Evolutionary conservation across 192 early-diverging fungal genomes (phyloP), one percentile per base, ranked within the genome.

Genomic region (Coemansia sp.): DNA sequence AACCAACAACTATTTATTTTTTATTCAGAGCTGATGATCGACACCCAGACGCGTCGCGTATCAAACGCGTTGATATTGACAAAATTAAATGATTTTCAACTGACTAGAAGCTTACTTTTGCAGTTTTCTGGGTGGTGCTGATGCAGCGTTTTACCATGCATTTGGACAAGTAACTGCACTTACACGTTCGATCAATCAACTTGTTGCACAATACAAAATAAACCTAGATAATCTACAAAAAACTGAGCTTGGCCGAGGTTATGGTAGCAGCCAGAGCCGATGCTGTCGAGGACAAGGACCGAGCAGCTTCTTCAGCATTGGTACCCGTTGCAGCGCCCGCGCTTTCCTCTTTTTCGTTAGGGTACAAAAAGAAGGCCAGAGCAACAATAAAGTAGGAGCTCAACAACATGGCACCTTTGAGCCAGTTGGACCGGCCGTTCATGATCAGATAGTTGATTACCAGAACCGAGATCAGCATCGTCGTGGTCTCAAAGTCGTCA

Each of bases 381-480:
- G 90, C 91, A 15, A 98, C 83, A 34, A 98, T 93, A 17, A 90
- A 62, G 75, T 98, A 98, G 2, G 91, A 89, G 18, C 81, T 84
- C 54, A 95, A 73, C 51, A 98, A 71, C 91, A 97, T 92, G 11
- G 86, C 81, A 34, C 95, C 96, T 74, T 98, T 95, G 64, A 98
- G 80, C 94, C 94, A 98, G 77, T 98, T 95, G 20, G 91, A 92
- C 57, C 91, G 75, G 20, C 95, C 95, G 76, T 96, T 94, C 75
- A 88, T 87, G 61, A 91, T 90, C 61, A 92, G 74, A 68, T 90
- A 92, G 75, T 91, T 91, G 57, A 91, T 87, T 65, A 94, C 91
- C n/a, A 94, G 78, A 18, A 94, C 91, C n/a, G 89, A 86, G 37
- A 95, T 91, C 64, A 98, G 93, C 73, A 96, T 73, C 8, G 95